A percentile compares a stretch with the other conserved stretches of the same genome.
These are phyloP conservation scores for Luzula sylvatica DNA, from an alignment of 176 grass and related monocot species.

Conservation along the genomic window DNA sequence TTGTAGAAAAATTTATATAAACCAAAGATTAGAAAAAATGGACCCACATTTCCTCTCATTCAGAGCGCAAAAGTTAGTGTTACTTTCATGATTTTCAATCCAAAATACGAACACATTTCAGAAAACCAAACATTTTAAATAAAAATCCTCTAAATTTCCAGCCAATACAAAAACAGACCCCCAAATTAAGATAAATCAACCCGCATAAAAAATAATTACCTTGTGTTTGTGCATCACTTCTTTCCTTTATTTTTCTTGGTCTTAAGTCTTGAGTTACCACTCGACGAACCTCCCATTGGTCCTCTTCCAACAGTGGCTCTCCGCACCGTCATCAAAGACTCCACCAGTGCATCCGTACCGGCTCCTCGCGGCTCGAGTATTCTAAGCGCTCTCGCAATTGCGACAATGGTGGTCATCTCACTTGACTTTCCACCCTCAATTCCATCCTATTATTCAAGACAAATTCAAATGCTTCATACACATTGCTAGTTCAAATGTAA, in stretches of 20 bases:
- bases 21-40: too few relatives aligned
- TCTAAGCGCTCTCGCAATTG: constrained; percentile 12
- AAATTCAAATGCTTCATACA: too few relatives aligned
- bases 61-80: not conserved
- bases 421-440: not conserved
- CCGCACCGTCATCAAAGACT: constrained; percentile 6
- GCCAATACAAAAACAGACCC: not conserved
- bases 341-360: not conserved
- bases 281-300: not conserved
- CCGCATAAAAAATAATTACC: not conserved
- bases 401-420: constrained; percentile 16
- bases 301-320: constrained; percentile 14
- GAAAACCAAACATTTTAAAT: not conserved
- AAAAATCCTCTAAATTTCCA: not conserved
- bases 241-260: constrained; percentile 13
- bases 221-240: not conserved
- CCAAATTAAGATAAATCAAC: not conserved
- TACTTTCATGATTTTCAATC: not conserved
- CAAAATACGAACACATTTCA: not conserved
- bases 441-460: not conserved
- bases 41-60: too few relatives aligned
- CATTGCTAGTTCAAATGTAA: too few relatives aligned
- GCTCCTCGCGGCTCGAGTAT: constrained; percentile 8
- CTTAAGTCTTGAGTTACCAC: constrained; percentile 2
- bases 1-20: too few relatives aligned